These are phyloP conservation scores for Shiraia sp. DNA, from an alignment of 2,329 filamentous ascomycete genomes.

Conservation along the genomic window DNA sequence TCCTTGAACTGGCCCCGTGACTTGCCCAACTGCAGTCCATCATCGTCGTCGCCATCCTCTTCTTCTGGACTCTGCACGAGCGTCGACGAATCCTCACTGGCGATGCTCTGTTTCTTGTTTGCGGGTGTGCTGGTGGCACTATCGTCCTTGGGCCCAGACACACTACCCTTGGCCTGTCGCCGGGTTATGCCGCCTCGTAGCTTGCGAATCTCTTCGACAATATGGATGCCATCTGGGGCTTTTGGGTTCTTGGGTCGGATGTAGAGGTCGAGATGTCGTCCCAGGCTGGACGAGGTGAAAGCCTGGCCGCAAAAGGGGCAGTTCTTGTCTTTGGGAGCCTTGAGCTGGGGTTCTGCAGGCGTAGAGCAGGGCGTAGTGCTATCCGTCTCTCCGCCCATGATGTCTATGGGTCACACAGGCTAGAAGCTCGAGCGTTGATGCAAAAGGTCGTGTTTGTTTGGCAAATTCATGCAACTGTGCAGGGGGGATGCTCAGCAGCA, in stretches of 20 bases:
- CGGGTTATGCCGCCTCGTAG: conserved; percentile 84
- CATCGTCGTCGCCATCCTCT: conserved; percentile 17
- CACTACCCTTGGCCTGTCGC: conserved; percentile 73
- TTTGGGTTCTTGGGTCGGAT: conserved; percentile 94
- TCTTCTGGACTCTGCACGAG: conserved; percentile 27
- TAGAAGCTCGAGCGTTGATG: conserved; percentile 18
- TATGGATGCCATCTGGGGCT: conserved; percentile 80
- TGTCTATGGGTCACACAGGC: conserved; percentile 4
- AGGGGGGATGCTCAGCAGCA: conserved; percentile 2
- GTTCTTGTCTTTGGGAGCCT: conserved; percentile 77
- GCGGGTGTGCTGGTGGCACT: conserved; percentile 32
- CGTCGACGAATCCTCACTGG: conserved; percentile 31
- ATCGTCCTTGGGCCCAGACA: conserved; percentile 52
- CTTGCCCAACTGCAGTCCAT: conserved; percentile 38
- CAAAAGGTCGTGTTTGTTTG: conserved; percentile 11
- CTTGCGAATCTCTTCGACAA: conserved; percentile 86
- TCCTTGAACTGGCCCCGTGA: conserved; percentile 56
- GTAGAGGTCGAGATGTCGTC: conserved; percentile 90
- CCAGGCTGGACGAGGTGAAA: conserved; percentile 85
- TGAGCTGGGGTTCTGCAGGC: conserved; percentile 29
- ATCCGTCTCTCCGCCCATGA: conserved; percentile 41
- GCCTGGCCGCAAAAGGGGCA: conserved; percentile 87
- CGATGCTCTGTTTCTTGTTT: conserved; percentile 24
- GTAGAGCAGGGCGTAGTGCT: conserved; percentile 42
- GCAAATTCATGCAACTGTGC: conserved; percentile 18